Evolutionary conservation across 805 yeast species (phyloP).

Genomic region (Monosporozyma solicola): DNA sequence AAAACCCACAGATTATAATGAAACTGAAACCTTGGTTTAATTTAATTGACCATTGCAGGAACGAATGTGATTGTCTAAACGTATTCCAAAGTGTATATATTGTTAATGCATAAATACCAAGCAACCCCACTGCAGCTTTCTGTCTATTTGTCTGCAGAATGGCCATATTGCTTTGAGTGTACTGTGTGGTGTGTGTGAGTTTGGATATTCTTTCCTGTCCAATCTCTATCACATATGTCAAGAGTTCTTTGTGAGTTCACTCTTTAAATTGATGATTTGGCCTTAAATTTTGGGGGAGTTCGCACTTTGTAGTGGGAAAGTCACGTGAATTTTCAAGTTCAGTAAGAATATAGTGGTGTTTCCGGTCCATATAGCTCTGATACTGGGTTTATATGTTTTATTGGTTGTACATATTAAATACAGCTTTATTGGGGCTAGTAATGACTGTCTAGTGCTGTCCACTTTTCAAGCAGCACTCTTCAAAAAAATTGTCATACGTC

Average conservation of each 20-base stretch:
- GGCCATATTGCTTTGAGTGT: not conserved
- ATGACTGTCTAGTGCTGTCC: too few relatives aligned
- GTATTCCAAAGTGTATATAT: not conserved
- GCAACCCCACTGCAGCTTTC: not conserved
- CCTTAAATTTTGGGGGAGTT: not conserved
- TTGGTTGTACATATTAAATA: too few relatives aligned
- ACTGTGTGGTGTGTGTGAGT: not conserved
- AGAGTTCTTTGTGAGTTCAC: not conserved
- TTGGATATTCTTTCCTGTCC: too few relatives aligned
- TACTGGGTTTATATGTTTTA: too few relatives aligned
- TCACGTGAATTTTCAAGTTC: not conserved
- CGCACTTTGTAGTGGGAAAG: not conserved
- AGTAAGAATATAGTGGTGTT: too few relatives aligned
- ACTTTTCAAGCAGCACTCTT: too few relatives aligned
- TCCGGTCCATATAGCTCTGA: too few relatives aligned
- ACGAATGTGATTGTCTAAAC: conserved; percentile 14
- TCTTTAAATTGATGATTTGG: not conserved
- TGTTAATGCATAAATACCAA: not conserved
- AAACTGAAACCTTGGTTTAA: conserved; percentile 42
- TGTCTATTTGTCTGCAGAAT: not conserved
- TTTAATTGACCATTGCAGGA: conserved; percentile 38
- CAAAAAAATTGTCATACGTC: too few relatives aligned
- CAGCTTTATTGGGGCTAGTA: too few relatives aligned
- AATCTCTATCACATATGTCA: too few relatives aligned
- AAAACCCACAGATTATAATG: conserved; percentile 37